Percentiles rank a stretch among this genome's conserved stretches.
Conservation (phyloP, 2,329 filamentous ascomycete species). For the Stachybotrys chartarum region DNA sequence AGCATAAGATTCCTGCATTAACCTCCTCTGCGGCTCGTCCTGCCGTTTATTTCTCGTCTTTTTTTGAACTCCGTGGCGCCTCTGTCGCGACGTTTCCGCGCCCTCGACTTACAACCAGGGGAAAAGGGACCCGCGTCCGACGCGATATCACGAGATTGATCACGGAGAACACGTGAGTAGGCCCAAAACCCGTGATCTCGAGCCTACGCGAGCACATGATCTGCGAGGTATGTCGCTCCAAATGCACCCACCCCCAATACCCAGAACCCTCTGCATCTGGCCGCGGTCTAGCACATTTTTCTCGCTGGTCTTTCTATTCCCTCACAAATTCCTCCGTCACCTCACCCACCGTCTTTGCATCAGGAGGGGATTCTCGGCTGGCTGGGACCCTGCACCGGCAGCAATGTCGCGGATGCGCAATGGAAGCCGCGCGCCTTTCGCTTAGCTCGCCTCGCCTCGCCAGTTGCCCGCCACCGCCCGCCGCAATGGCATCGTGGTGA, state of each 20-base stretch:
- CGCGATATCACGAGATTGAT: slow-evolving; percentile 44
- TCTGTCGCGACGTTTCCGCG: slow-evolving; percentile 11
- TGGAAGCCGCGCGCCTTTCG: background rate
- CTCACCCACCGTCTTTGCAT: no score
- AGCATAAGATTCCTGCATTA: background rate
- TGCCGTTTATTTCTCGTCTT: background rate
- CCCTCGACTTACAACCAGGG: slow-evolving; percentile 18
- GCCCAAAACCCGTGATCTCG: slow-evolving; percentile 36
- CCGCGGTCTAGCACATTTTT: background rate
- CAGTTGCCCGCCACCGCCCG: background rate
- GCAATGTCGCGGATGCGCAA: background rate
- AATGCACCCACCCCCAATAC: slow-evolving; percentile 6
- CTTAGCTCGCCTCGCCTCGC: background rate
- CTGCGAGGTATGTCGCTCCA: slow-evolving; percentile 33
- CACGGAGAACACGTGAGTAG: slow-evolving; percentile 37
- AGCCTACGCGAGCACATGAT: slow-evolving; percentile 34
- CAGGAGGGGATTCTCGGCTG: no score
- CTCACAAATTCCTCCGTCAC: no score
- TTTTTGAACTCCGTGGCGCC: slow-evolving; percentile 2
- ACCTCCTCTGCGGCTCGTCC: background rate
- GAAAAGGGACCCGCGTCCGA: slow-evolving; percentile 14
- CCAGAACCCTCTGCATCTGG: background rate
- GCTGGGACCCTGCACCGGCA: no score
- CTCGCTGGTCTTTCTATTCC: no score
- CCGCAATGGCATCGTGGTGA: background rate